Conservation (phyloP, 2,329 filamentous ascomycete genomes). For the Beauveria bassiana region DNA sequence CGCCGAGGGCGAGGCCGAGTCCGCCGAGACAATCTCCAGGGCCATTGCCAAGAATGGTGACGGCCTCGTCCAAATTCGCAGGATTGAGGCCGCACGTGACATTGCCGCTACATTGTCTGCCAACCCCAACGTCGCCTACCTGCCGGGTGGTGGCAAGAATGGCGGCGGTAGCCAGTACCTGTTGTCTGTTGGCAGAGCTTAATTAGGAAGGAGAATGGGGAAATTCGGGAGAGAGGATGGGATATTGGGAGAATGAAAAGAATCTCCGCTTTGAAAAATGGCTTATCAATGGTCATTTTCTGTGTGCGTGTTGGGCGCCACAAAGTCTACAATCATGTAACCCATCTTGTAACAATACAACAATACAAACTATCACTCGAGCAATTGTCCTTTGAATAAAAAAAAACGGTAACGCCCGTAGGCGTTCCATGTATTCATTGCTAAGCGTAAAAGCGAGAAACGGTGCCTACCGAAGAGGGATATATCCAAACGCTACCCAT, state of each 20-base stretch:
- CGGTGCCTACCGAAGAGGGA: background rate
- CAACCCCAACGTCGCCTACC: slow-evolving; percentile 94
- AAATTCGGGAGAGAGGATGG: background rate
- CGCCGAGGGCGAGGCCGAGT: slow-evolving; percentile 95
- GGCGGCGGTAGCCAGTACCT: slow-evolving; percentile 44
- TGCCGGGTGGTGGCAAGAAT: slow-evolving; percentile 72
- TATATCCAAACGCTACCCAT: background rate
- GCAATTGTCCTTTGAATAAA: background rate
- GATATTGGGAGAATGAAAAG: slow-evolving; percentile 14
- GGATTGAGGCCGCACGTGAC: slow-evolving; percentile 94
- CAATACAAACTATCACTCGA: slow-evolving; percentile 7
- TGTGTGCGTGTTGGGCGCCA: slow-evolving; percentile 19
- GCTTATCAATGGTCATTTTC: background rate
- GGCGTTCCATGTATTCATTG: background rate
- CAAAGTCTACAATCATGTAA: slow-evolving; percentile 19
- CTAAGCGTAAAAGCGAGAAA: background rate
- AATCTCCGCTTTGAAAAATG: slow-evolving; percentile 26
- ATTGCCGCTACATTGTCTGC: slow-evolving; percentile 82
- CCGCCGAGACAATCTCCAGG: slow-evolving; percentile 88
- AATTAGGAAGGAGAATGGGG: too few species aligned
- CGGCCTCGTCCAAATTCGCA: slow-evolving; percentile 88
- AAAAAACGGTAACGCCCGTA: background rate
- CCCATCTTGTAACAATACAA: slow-evolving; percentile 13
- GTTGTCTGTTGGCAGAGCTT: slow-evolving; percentile 42
- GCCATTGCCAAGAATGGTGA: slow-evolving; percentile 90